Evolutionary conservation across 495 filamentous ascomycete genomes (phyloP).

Genomic region (Collariella sp.): DNA sequence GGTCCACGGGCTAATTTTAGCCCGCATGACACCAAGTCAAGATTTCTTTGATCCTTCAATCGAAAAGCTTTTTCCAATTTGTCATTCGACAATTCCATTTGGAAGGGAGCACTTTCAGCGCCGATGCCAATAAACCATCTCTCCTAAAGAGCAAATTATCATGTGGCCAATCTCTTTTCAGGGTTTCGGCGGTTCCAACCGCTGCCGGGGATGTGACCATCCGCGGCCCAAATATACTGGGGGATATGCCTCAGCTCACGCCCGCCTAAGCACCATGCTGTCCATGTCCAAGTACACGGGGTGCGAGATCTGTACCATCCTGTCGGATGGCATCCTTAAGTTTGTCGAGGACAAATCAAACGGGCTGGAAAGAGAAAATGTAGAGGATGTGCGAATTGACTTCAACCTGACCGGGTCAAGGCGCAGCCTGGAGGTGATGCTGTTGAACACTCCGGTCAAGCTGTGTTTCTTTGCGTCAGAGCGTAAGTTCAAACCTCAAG

Average conservation of each 20-base stretch:
- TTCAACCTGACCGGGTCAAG: slow-evolving; percentile 2
- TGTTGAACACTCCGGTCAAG: not conserved
- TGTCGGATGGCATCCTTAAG: not conserved
- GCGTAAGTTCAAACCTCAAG: not conserved
- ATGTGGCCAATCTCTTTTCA: not conserved
- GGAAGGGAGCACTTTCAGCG: not conserved
- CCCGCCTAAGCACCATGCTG: not conserved
- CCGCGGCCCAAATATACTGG: not conserved
- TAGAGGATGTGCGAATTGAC: not conserved
- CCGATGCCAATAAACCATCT: no score
- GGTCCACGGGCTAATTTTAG: not conserved
- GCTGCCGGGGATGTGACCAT: slow-evolving; percentile 1
- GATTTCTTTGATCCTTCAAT: not conserved
- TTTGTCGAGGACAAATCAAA: not conserved
- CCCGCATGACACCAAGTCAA: not conserved
- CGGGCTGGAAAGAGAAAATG: not conserved
- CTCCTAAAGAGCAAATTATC: no score
- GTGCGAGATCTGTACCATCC: not conserved
- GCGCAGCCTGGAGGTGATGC: not conserved
- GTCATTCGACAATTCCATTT: not conserved
- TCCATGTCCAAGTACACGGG: not conserved
- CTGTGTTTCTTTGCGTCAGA: slow-evolving; percentile 4
- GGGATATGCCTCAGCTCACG: not conserved
- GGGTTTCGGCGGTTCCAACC: not conserved
- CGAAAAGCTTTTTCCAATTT: not conserved